Percentiles rank a stretch among this genome's conserved stretches.
These are phyloP conservation scores for Phaeoacremonium minimum DNA, from an alignment of 2,329 filamentous ascomycete genomes.

Conservation along the genomic window DNA sequence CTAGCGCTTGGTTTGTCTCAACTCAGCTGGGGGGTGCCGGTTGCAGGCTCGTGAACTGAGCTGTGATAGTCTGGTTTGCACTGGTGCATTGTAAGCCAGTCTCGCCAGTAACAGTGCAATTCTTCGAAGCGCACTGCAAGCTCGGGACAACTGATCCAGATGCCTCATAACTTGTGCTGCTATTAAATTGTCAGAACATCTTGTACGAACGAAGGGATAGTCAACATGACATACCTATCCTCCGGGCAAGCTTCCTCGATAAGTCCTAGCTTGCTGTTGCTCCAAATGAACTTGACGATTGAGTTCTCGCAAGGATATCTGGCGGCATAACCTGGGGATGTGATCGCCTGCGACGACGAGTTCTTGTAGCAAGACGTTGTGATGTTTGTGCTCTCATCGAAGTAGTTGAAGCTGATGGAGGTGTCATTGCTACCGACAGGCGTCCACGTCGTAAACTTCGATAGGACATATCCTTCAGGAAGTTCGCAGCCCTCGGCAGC, in stretches of 20 bases:
- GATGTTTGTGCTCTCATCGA: constrained; percentile 32
- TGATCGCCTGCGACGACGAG: constrained; percentile 30
- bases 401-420: constrained; percentile 33
- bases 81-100: neutral
- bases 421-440: constrained; percentile 25
- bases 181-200: too few relatives aligned
- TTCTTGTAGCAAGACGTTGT: constrained; percentile 39
- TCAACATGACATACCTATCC: too few relatives aligned
- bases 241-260: constrained; percentile 42
- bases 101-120: neutral
- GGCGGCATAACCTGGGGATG: constrained; percentile 20
- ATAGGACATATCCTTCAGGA: constrained; percentile 32
- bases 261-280: constrained; percentile 29
- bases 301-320: constrained; percentile 38
- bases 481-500: constrained; percentile 24
- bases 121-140: neutral
- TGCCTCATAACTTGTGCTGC: neutral
- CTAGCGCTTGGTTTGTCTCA: too few relatives aligned
- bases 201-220: too few relatives aligned
- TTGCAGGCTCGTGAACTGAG: neutral
- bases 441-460: constrained; percentile 25
- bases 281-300: constrained; percentile 38
- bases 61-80: neutral
- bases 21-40: too few relatives aligned
- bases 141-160: neutral